These are phyloP conservation scores for Prototheca wickerhamii DNA, from an alignment of 163 green algal species.

Conservation along the genomic window DNA sequence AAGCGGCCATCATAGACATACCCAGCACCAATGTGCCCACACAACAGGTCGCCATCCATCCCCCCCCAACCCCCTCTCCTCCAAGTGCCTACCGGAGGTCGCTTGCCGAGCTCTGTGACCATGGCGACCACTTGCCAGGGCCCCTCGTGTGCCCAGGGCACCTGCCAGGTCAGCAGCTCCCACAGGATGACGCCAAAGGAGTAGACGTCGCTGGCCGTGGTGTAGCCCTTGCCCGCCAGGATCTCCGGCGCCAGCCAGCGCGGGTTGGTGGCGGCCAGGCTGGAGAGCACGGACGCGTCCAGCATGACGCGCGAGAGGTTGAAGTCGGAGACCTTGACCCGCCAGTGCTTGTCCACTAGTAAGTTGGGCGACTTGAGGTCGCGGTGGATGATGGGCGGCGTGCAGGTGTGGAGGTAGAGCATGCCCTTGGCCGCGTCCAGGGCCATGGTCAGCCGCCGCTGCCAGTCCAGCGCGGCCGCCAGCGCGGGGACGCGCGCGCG, in stretches of 20 bases:
- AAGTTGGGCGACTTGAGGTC: slow-evolving; percentile 63
- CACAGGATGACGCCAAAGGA: slow-evolving; percentile 40
- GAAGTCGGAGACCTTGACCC: slow-evolving; percentile 46
- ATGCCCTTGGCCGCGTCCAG: slow-evolving; percentile 51
- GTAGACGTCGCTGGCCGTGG: slow-evolving; percentile 52
- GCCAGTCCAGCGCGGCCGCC: slow-evolving; percentile 44
- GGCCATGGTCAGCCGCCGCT: slow-evolving; percentile 49
- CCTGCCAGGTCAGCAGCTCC: slow-evolving; percentile 63
- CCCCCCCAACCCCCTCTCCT: too few species aligned
- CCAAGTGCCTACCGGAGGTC: too few species aligned
- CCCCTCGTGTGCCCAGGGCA: slow-evolving; percentile 46
- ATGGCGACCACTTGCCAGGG: slow-evolving; percentile 46
- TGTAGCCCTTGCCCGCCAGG: slow-evolving; percentile 38
- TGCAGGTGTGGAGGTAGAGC: slow-evolving; percentile 43
- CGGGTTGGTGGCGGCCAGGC: slow-evolving; percentile 51
- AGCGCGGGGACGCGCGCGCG: slow-evolving; percentile 10
- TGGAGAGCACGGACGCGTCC: slow-evolving; percentile 41
- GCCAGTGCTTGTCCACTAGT: slow-evolving; percentile 63
- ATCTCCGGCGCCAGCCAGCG: slow-evolving; percentile 65
- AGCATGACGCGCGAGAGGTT: slow-evolving; percentile 31
- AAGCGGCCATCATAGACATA: too few species aligned
- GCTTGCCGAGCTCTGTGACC: too few species aligned
- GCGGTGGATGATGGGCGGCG: slow-evolving; percentile 55
- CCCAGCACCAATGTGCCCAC: too few species aligned
- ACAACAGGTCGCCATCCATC: too few species aligned